Percentiles rank a stretch among this genome's conserved stretches.
Conservation (phyloP, 179 eudicot species). For the Amaranthus tricolor region DNA sequence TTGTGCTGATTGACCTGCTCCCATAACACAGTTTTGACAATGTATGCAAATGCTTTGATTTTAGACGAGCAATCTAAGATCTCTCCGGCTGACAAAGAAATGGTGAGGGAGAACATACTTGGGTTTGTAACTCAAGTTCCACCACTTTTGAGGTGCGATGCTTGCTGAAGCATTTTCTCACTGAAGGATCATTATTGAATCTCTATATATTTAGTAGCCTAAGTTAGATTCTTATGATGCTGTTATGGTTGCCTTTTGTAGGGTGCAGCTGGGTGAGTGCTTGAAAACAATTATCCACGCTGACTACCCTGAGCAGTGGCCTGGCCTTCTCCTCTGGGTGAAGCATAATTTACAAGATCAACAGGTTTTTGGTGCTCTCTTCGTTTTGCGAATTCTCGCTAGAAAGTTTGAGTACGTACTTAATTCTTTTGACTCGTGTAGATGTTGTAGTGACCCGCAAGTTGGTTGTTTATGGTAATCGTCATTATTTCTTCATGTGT, state of each 20-base stretch:
- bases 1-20: not conserved
- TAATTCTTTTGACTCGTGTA: not conserved
- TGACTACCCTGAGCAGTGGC: slow-evolving; percentile 99
- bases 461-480: not conserved
- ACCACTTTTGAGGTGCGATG: slow-evolving; percentile 68
- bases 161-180: not conserved
- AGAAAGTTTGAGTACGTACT: slow-evolving; percentile 91
- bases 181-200: not conserved
- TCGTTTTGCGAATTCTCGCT: slow-evolving; percentile 86
- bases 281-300: slow-evolving; percentile 88
- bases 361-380: slow-evolving; percentile 94
- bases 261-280: slow-evolving; percentile 97
- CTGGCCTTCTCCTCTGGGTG: slow-evolving; percentile 89
- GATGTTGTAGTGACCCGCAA: not conserved
- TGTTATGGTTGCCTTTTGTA: slow-evolving; percentile 27
- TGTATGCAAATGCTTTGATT: slow-evolving; percentile 10
- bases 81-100: slow-evolving; percentile 61
- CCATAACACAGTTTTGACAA: not conserved
- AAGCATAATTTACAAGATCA: slow-evolving; percentile 88
- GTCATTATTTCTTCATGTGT: too few species aligned
- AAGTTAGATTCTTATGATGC: not conserved
- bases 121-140: slow-evolving; percentile 80
- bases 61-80: slow-evolving; percentile 85
- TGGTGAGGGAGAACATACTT: slow-evolving; percentile 88
- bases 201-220: not conserved